A percentile compares a stretch with the other conserved stretches of the same genome.
These are phyloP conservation scores for Phytophthora brassicae DNA, from an alignment of 352 stramenopile species.

Conservation along the genomic window DNA sequence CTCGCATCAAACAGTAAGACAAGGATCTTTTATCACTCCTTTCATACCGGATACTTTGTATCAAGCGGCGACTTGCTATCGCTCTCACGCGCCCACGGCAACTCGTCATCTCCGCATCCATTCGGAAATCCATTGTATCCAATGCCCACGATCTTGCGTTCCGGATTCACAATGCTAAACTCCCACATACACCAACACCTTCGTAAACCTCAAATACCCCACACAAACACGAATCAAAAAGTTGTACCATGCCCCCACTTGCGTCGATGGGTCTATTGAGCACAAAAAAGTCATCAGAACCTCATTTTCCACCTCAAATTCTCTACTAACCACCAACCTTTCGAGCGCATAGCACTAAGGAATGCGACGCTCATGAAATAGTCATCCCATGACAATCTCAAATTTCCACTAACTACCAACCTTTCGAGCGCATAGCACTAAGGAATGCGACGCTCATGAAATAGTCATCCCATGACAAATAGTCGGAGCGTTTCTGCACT, in stretches of 20 bases:
- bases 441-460: constrained; percentile 99
- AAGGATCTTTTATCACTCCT: background rate
- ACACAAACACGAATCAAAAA: background rate
- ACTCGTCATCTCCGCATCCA: constrained; percentile 93
- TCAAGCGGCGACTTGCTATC: constrained; percentile 79
- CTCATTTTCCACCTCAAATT: constrained; percentile 1
- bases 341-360: constrained; percentile 98
- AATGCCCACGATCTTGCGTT: constrained; percentile 97
- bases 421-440: constrained; percentile 98
- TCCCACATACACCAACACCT: background rate
- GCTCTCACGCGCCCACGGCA: constrained; percentile 92
- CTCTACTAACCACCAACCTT: constrained; percentile 61
- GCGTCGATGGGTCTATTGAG: constrained; percentile 93
- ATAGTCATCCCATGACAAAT: constrained; percentile 98
- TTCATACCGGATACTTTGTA: constrained; percentile 92
- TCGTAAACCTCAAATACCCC: background rate
- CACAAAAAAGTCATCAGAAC: background rate
- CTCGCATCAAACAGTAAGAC: background rate
- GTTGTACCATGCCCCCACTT: constrained; percentile 94
- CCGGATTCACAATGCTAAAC: constrained; percentile 91
- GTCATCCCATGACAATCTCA: constrained; percentile 87
- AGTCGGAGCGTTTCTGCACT: constrained; percentile 76
- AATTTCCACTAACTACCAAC: constrained; percentile 24
- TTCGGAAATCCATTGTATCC: constrained; percentile 99
- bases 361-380: constrained; percentile 99